phyloP scores from a whole-genome alignment of 2,329 filamentous ascomycete species.

The Rhexocercosporidium sp. region DNA sequence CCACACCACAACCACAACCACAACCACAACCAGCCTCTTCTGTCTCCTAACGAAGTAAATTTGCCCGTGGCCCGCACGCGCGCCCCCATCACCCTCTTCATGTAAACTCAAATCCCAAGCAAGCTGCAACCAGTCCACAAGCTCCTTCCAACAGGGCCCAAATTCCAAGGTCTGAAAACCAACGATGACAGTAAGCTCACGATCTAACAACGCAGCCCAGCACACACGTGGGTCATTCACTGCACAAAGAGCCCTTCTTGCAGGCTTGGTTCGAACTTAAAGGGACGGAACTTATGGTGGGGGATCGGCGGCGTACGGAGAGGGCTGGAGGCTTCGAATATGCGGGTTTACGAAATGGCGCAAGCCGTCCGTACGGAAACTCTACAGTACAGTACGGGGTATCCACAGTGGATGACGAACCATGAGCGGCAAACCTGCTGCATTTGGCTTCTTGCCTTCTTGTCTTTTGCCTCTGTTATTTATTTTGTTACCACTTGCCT shows the following conservation, averaged over 20 bases:
- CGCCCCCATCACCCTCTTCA: neutral
- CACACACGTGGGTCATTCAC: neutral
- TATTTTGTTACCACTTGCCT: neutral
- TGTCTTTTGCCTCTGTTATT: neutral
- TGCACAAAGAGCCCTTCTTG: neutral
- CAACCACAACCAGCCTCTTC: neutral
- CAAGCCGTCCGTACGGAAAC: neutral
- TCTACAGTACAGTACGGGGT: neutral
- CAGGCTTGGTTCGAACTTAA: neutral
- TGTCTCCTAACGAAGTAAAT: neutral
- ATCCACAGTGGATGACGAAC: conserved; percentile 3
- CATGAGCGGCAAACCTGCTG: conserved; percentile 2
- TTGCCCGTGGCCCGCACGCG: neutral
- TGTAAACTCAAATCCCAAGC: neutral
- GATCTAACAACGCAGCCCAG: neutral
- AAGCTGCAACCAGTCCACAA: neutral
- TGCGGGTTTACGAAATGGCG: conserved; percentile 11
- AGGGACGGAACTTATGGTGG: neutral
- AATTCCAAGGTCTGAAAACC: neutral
- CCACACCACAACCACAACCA: neutral
- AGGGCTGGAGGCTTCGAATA: no score
- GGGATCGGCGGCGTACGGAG: neutral
- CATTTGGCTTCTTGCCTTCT: neutral
- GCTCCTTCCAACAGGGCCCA: neutral
- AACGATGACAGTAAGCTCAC: conserved; percentile 10